Conservation (phyloP, 139 green algal genomes). For the Picochlorum sp. region DNA sequence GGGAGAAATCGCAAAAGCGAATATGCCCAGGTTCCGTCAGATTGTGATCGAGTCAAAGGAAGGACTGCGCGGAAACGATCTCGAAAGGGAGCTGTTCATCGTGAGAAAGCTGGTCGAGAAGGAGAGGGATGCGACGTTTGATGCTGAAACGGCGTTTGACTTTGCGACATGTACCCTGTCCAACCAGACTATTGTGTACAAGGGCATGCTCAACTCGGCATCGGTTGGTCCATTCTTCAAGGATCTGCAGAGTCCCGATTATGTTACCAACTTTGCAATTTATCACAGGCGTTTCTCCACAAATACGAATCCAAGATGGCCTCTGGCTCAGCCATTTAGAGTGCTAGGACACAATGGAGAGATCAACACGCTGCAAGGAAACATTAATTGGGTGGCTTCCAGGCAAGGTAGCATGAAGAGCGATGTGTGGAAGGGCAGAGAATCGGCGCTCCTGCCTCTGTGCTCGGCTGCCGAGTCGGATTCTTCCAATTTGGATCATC, state of each 20-base stretch:
- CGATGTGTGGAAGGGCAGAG: constrained; percentile 80
- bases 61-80: constrained; percentile 55
- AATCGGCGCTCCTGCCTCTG: constrained; percentile 82
- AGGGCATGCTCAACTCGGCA: constrained; percentile 40
- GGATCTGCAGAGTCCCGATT: constrained; percentile 81
- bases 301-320: constrained; percentile 98
- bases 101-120: constrained; percentile 87
- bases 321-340: constrained; percentile 95
- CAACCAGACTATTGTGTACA: constrained; percentile 92
- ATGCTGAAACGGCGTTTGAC: constrained; percentile 41
- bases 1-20: constrained; percentile 73
- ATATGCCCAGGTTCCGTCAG: constrained; percentile 86
- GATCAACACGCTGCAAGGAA: constrained; percentile 99
- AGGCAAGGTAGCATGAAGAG: constrained; percentile 76
- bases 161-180: constrained; percentile 89
- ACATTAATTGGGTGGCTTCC: constrained; percentile 97
- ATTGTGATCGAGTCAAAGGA: constrained; percentile 18
- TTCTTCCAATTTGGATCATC: constrained; percentile 91
- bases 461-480: constrained; percentile 72
- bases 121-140: constrained; percentile 36
- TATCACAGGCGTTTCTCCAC: constrained; percentile 99
- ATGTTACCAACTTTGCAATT: constrained; percentile 83
- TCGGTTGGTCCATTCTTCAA: constrained; percentile 82
- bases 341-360: constrained; percentile 99
- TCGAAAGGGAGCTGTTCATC: constrained; percentile 94